Conservation (phyloP, 352 stramenopile species). For the Globisporangium echinulatum region DNA sequence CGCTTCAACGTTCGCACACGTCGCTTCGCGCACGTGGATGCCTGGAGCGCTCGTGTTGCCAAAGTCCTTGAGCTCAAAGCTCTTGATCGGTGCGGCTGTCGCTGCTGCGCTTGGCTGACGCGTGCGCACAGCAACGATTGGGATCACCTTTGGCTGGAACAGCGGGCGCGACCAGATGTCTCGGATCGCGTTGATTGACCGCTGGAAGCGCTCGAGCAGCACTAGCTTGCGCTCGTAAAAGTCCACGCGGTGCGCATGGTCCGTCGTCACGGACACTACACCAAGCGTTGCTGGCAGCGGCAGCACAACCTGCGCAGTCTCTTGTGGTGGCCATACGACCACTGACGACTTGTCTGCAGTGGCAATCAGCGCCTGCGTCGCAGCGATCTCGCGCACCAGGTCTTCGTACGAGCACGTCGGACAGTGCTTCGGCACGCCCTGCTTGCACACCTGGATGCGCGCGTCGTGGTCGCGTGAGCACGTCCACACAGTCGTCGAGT, state of each 20-base stretch:
- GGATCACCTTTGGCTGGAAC: constrained; percentile 32
- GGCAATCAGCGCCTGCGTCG: background rate
- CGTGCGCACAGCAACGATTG: constrained; percentile 16
- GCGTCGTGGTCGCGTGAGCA: constrained; percentile 35
- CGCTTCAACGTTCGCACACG: constrained; percentile 23
- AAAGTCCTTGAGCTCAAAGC: constrained; percentile 36
- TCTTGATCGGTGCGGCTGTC: constrained; percentile 14
- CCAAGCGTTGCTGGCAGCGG: background rate
- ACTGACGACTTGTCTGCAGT: too few species aligned
- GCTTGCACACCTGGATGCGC: constrained; percentile 34
- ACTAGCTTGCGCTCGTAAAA: constrained; percentile 40
- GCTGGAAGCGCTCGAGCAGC: constrained; percentile 39
- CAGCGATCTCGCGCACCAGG: constrained; percentile 26
- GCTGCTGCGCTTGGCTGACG: background rate
- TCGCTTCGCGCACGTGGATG: constrained; percentile 38
- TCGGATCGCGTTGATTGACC: constrained; percentile 20
- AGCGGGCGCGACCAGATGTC: constrained; percentile 35
- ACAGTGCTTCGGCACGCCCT: constrained; percentile 41
- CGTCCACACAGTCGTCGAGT: constrained; percentile 27
- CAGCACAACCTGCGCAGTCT: constrained; percentile 6
- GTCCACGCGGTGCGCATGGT: constrained; percentile 16
- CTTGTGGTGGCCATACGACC: constrained; percentile 7
- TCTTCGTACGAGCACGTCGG: constrained; percentile 31
- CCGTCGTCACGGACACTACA: constrained; percentile 19
- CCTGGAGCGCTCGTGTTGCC: constrained; percentile 18